Evolutionary conservation across 257 asterid genomes (phyloP).

Genomic region (Nicotiana noctiflora): DNA sequence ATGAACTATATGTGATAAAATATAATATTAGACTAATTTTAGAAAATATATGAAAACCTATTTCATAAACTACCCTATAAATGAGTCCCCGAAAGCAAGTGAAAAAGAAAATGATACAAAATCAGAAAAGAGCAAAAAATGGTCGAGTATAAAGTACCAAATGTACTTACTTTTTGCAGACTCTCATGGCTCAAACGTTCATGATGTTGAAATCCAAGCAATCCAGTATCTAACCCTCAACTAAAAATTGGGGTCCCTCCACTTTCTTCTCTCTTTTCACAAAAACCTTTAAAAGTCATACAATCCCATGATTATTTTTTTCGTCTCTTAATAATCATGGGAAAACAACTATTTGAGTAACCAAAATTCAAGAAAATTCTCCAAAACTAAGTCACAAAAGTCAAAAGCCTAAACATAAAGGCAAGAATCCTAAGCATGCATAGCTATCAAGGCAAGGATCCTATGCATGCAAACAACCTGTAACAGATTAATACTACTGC

Average conservation of each 20-base stretch:
- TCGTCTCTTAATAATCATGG: background rate
- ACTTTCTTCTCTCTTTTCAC: background rate
- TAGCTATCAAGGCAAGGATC: background rate
- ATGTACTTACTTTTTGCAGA: constrained; percentile 3
- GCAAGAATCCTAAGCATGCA: constrained; percentile 6
- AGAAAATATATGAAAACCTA: no score
- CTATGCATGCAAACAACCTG: background rate
- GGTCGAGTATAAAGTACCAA: background rate
- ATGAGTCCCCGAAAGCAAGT: no score
- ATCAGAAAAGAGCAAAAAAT: background rate
- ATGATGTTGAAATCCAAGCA: constrained; percentile 5
- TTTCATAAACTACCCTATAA: no score
- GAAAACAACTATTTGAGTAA: background rate
- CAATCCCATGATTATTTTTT: background rate
- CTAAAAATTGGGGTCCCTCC: background rate
- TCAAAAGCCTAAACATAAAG: background rate
- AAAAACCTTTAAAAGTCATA: background rate
- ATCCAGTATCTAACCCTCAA: background rate
- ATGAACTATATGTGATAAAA: no score
- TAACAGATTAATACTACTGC: no score
- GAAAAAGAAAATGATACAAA: background rate
- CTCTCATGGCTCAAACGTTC: constrained; percentile 8
- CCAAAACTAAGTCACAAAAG: background rate
- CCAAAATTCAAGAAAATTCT: background rate
- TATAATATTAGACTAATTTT: no score